Evolutionary conservation across 139 green algal genomes (phyloP), one percentile per base, ranked within the genome.

Genomic region (Chlamydomonas sp.): DNA sequence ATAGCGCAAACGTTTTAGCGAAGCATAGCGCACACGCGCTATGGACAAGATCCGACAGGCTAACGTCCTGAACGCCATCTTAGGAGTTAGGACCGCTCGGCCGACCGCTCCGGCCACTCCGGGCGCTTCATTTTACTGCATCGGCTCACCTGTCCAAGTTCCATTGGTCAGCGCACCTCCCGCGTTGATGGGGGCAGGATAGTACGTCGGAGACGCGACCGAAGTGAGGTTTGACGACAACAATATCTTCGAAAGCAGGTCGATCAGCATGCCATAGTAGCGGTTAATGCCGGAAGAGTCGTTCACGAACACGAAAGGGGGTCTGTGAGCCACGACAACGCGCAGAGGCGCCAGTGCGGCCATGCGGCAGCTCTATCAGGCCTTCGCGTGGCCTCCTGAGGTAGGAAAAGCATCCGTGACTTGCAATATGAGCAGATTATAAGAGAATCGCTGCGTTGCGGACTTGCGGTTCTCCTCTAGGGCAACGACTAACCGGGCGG

Each of bases 251-350:
- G 75, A 63, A 4, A 84, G 66, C 31, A 84, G 64, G 20, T 84
- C 79, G 31, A 84, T 64, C 4, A 84, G 63, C 15, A 84, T 20
- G 49, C 79, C 79, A 12, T 16, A 76, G 49, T 61, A 84, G 10
- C 49, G 64, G 5, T 16, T 15, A 5, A 5, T 63, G 20, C 79
- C 79, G 7, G 63, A 57, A 8, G 1, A n/a, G 9, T 84, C 76
- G 1, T 7, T 63, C 16, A 76, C 79, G 64, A 79, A 79, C 2
- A 85, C 80, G 61, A 85, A 85, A 1, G 80, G 80, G 0, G 80
- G 80, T 60, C 80, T 8, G 72, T 85, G 80, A 20, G 80, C 80
- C 8, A 69, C 80, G 60, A 85, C 80, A 31, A 85, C 58, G 57
- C 59, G 57, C 9, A 85, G 66, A 49, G 31, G 31, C 31, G 31